Base-by-base conservation (phyloP, 2,329 filamentous ascomycete species). In the Nannizziopsis arthrosporioides region DNA sequence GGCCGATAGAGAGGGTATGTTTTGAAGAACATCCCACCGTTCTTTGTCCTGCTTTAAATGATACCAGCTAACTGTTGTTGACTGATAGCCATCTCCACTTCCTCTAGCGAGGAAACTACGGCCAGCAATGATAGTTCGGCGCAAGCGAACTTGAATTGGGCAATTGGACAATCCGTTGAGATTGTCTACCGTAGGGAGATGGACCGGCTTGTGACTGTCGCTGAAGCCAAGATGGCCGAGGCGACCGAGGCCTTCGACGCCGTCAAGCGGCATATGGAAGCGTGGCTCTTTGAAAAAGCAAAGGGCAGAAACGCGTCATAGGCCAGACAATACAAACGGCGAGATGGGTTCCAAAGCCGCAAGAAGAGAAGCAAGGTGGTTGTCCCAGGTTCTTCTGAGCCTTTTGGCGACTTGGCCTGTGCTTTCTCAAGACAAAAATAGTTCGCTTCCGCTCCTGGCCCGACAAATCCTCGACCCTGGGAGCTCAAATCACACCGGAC, bases 131-230 rank as follows among this genome's bases (percentile, higher is more conserved):
- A 35, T 14, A 45, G 50, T 42, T 40, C 36, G 41, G 42, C 49
- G 27, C 32, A 53, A 14, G 54, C 56, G 27, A 53, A 49, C 12
- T 22, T 61, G 18, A 34, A 54, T 35, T 57, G 54, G n/a, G 52
- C 60, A 7, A 53, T 57, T 42, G 46, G 53, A 27, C 39, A 61
- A 43, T 57, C 61, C 72, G 27, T 57, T 67, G 69, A 56, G 41
- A 76, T 68, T 11, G 77, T 75, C 1, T 75, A 77, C 15, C 81
- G 69, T 8, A 74, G 71, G 1, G 78, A 82, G 4, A 74, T 75
- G 1, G 71, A 76, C 1, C 71, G 64, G 10, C 74, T 73, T 54
- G 75, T 82, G 1, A 72, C 68, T 10, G 76, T 68, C 0, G 78
- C 76, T 5, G 74, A 75, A 18, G 73, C 67, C 17, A 81, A 71